Base-by-base conservation (phyloP, 441 rosid genomes). In the Erodium moschatum region DNA sequence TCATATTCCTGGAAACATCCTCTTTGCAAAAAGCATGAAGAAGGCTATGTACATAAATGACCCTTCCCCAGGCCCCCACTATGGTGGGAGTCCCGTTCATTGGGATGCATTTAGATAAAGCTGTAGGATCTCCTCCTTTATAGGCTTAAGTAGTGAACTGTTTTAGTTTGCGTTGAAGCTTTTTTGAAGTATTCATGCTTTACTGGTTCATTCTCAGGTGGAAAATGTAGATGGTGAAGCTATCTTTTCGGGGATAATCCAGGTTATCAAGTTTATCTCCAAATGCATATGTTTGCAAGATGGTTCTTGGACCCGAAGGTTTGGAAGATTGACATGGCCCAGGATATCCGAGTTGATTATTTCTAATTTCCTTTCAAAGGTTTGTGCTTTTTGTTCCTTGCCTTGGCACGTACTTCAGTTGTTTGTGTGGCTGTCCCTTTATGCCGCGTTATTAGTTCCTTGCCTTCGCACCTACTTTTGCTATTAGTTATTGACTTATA, bases 261-360 rank as follows among this genome's bases (percentile, higher is more conserved):
- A 79, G 78, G 85, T 86, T 78, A 80, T 90, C 67, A 84, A 77
- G 76, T 94, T 89, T 76, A 75, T 85, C 50, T 82, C 75, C 74
- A 83, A 80, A 76, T 77, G 68, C 65, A 68, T 94, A 75, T 94
- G 94, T 86, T 86, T 88, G 72, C 83, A 87, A 76, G 92, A 86
- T 74, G 85, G 77, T 74, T 74, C 86, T 44, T 90, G 99, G 97
- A 81, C 83, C 74, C 84, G 70, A 65, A 86, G 89, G 69, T 90
- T 88, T 79, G 99, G 96, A 79, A 85, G 86, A 75, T 82, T 94
- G 89, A 83, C 94, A 52, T 94, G 97, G 97, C 89, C 94, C 33
- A 86, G 99, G 80, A 82, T 90, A 72, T 86, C 97, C 31, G 99
- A 91, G 77, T 77, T 91, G 71, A 85, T 94, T 66, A 91, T 94